Evolutionary conservation across 305 asterid species (phyloP).

Genomic region (Nicotiana rustica): DNA sequence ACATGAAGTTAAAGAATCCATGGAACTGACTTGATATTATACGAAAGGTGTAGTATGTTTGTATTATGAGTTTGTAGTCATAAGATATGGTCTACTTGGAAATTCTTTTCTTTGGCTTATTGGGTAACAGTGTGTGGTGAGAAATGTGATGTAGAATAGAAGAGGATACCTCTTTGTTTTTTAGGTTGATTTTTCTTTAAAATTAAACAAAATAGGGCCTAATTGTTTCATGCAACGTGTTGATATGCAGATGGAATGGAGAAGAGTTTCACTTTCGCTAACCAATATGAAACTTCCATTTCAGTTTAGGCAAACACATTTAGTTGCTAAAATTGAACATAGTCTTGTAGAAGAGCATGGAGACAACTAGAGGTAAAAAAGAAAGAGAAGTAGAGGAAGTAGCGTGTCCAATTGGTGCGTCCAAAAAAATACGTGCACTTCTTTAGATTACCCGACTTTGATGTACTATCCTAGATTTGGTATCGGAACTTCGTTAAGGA

Average conservation of each 20-base stretch:
- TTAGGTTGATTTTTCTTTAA: background rate
- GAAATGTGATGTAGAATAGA: background rate
- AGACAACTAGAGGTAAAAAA: conserved; percentile 13
- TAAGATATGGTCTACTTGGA: background rate
- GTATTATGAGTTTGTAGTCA: conserved; percentile 20
- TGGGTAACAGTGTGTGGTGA: background rate
- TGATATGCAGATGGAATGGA: conserved; percentile 19
- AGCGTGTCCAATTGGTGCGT: background rate
- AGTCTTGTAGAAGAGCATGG: background rate
- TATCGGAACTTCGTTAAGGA: background rate
- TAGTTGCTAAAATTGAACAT: background rate
- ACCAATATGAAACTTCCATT: conserved; percentile 14
- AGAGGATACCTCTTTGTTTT: background rate
- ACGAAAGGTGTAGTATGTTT: background rate
- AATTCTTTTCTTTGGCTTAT: background rate
- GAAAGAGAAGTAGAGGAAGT: conserved; percentile 1
- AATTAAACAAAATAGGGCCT: background rate
- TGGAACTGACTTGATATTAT: background rate
- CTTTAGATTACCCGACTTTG: background rate
- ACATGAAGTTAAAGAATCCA: conserved; percentile 15
- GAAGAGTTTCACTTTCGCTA: conserved; percentile 13
- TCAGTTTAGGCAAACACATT: background rate
- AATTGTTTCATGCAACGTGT: conserved; percentile 6
- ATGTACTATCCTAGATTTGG: background rate
- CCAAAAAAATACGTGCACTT: background rate